Conservation (phyloP, 2,329 filamentous ascomycete genomes). For the Shiraia sp. region DNA sequence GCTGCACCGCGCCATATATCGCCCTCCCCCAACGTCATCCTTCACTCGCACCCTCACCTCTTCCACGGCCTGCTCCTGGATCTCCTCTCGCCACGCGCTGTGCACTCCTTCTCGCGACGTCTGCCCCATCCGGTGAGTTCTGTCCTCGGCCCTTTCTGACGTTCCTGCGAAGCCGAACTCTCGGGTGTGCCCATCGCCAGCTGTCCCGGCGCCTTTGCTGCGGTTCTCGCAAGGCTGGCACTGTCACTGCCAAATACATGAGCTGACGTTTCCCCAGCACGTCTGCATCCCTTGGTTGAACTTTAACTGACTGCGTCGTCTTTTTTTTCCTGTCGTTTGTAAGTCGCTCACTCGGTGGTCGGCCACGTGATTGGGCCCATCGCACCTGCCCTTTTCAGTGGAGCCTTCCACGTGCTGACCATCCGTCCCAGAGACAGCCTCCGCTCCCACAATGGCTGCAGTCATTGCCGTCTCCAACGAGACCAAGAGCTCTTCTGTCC, state of each 20-base stretch:
- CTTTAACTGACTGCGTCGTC: slow-evolving; percentile 8
- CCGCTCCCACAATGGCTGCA: slow-evolving; percentile 25
- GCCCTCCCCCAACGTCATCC: no score
- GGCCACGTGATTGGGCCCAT: slow-evolving; percentile 9
- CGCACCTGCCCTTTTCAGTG: slow-evolving; percentile 12
- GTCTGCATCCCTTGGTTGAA: slow-evolving; percentile 19
- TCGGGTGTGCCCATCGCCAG: slow-evolving; percentile 15
- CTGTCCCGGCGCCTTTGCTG: slow-evolving; percentile 12
- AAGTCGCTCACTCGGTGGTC: background rate
- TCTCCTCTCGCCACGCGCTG: background rate
- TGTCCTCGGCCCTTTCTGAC: slow-evolving; percentile 2
- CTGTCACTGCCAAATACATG: slow-evolving; percentile 6
- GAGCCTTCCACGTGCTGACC: slow-evolving; percentile 15
- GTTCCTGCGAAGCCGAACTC: slow-evolving; percentile 14
- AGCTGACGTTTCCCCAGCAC: slow-evolving; percentile 14
- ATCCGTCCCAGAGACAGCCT: slow-evolving; percentile 12
- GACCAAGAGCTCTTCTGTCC: slow-evolving; percentile 56
- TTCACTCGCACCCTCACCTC: background rate
- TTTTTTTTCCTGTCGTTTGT: slow-evolving; percentile 1
- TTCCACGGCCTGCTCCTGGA: background rate
- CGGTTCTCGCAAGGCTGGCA: slow-evolving; percentile 10
- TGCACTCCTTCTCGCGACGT: background rate
- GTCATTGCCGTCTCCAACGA: slow-evolving; percentile 61
- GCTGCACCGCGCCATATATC: no score
- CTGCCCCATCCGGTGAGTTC: slow-evolving; percentile 12